Conservation (phyloP, 176 grass and related monocot genomes). For the Lolium perenne region DNA sequence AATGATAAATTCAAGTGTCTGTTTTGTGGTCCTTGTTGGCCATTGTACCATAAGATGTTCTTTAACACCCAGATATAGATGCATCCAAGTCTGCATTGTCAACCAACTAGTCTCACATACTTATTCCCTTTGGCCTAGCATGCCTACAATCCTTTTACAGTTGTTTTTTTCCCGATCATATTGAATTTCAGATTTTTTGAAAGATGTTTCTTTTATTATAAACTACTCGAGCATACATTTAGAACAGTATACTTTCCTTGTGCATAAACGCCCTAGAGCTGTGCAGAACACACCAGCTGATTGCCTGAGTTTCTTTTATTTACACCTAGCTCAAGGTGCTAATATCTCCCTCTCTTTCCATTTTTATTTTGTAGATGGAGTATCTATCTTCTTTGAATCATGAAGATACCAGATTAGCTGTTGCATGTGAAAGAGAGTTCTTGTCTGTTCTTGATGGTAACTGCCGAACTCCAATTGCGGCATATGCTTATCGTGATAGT, state of each 20-base stretch:
- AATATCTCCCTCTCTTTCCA: neutral
- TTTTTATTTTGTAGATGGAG: slow-evolving; percentile 56
- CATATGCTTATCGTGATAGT: slow-evolving; percentile 71
- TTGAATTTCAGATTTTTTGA: neutral
- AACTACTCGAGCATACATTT: neutral
- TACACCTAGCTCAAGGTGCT: slow-evolving; percentile 8
- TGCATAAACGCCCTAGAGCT: slow-evolving; percentile 5
- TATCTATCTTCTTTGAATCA: slow-evolving; percentile 89
- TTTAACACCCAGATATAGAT: slow-evolving; percentile 16
- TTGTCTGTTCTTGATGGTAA: slow-evolving; percentile 91
- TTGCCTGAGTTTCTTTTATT: slow-evolving; percentile 13
- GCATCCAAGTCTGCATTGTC: neutral
- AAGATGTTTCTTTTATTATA: neutral
- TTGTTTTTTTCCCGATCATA: slow-evolving; percentile 35
- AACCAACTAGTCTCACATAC: neutral
- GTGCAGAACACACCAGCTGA: neutral
- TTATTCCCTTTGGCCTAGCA: neutral
- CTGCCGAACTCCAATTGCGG: slow-evolving; percentile 92
- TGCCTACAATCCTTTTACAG: neutral
- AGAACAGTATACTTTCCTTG: neutral
- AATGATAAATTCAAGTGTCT: neutral
- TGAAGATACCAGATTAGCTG: slow-evolving; percentile 96
- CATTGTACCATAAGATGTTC: neutral
- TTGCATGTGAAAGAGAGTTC: slow-evolving; percentile 92
- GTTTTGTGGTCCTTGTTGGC: slow-evolving; percentile 1